Evolutionary conservation across 2,329 filamentous ascomycete genomes (phyloP), one percentile per base, ranked within the genome.

Genomic region (Clarireedia hainanense): DNA sequence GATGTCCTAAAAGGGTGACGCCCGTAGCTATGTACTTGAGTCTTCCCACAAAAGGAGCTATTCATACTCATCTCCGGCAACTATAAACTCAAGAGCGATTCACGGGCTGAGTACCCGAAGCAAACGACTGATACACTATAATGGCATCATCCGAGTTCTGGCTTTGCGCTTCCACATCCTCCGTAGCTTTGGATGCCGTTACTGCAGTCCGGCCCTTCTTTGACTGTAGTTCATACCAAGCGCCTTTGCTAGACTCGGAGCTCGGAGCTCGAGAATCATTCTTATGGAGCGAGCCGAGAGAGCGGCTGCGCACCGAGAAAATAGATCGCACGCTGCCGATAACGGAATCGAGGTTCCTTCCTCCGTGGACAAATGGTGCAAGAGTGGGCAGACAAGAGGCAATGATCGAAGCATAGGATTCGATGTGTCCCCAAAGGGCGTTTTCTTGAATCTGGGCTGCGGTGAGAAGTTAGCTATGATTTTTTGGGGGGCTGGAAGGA

Each of bases 401-500:
- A 30, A 54, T 48, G 6, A 26, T 54, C 0, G 34, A 40, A 4
- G 51, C 51, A 14, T 39, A 54, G n/a, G 43, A 30, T 30, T 54
- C 51, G 15, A 54, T 40, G 3, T 54, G 51, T n/a, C 30, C 51
- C 51, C 51, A 54, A 12, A 54, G 34, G 24, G 47, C 39, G n/a
- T 39, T 34, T 30, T 54, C 23, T 40, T 54, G 43, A 17, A n/a
- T n/a, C 48, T 34, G 23, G 48, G 51, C 30, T 42, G 43, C 48
- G 10, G 4, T 14, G 9, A 14, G 2, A n/a, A 2, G 12, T 54
- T 42, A 54, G 34, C 1, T 23, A 27, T 7, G 6, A 40, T 15
- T 46, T 24, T 46, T 12, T 4, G 14, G 4, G 37, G 15, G n/a
- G n/a, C 7, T 20, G 24, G 24, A 14, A n/a, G 3, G 2, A 23